Evolutionary conservation across 176 grass and related monocot genomes (phyloP).

Genomic region (Chrysopogon serrulatus): DNA sequence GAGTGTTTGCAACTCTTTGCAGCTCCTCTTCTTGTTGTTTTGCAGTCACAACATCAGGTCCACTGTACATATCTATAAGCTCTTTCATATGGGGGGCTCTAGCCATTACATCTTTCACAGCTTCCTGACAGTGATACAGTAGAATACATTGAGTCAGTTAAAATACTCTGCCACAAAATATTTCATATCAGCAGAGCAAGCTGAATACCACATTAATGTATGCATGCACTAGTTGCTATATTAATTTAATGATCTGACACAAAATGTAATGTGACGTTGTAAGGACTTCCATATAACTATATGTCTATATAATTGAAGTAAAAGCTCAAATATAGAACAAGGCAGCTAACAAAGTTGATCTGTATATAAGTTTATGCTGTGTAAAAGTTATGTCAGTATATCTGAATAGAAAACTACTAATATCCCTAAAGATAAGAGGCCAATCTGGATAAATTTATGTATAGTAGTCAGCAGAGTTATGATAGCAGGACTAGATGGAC

Average conservation of each 20-base stretch:
- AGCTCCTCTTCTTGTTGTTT: conserved; percentile 87
- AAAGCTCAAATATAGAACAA: not conserved
- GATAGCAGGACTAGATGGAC: not conserved
- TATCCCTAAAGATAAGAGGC: not conserved
- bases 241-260: not conserved
- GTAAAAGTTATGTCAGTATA: not conserved
- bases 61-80: conserved; percentile 62
- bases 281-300: not conserved
- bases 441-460: not conserved
- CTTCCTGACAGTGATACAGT: conserved; percentile 44
- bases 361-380: not conserved
- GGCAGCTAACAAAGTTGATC: not conserved
- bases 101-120: conserved; percentile 59
- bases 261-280: not conserved
- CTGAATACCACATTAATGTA: not conserved
- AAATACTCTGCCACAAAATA: not conserved
- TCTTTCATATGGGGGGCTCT: conserved; percentile 63
- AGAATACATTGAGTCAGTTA: conserved; percentile 17
- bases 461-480: not conserved
- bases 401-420: not conserved
- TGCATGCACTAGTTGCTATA: not conserved
- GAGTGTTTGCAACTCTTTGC: conserved; percentile 74
- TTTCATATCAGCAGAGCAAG: not conserved
- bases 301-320: not conserved
- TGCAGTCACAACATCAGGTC: conserved; percentile 73